A percentile compares a stretch with the other conserved stretches of the same genome.
Evolutionary conservation across 1,139 yeast genomes (phyloP).

Genomic region (Suhomyces bokatorum): DNA sequence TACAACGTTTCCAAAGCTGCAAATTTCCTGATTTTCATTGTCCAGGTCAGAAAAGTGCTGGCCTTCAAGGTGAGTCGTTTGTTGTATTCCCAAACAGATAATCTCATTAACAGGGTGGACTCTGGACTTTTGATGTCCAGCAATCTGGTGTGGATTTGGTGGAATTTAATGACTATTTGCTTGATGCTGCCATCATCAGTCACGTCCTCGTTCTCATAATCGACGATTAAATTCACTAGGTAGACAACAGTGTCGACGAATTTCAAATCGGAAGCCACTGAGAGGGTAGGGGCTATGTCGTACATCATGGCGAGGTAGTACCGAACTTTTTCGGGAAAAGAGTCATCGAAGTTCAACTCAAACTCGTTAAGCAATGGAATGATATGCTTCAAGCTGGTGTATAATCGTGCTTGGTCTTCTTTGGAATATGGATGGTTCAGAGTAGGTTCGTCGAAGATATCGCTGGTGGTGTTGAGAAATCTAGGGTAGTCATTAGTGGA

Average conservation of each 20-base stretch:
- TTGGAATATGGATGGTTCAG: constrained; percentile 16
- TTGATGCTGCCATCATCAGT: constrained; percentile 21
- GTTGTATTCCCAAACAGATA: constrained; percentile 22
- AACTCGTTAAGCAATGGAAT: constrained; percentile 36
- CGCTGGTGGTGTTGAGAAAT: neutral
- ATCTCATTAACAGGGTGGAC: constrained; percentile 32
- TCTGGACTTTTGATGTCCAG: neutral
- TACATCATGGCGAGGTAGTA: constrained; percentile 26
- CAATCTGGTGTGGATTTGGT: constrained; percentile 21
- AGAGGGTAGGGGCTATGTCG: constrained; percentile 21
- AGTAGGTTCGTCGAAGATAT: neutral
- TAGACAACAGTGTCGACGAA: constrained; percentile 27
- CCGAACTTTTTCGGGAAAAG: constrained; percentile 25
- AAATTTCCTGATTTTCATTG: constrained; percentile 1
- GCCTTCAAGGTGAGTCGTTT: constrained; percentile 5
- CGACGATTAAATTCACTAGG: constrained; percentile 28
- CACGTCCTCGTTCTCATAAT: constrained; percentile 32
- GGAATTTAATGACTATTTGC: constrained; percentile 24
- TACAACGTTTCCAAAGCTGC: neutral
- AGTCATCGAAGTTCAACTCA: constrained; percentile 25
- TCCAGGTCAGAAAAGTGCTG: constrained; percentile 16
- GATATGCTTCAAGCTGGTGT: constrained; percentile 23
- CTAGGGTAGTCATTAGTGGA: neutral
- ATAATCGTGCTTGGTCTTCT: constrained; percentile 19
- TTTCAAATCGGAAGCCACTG: constrained; percentile 22